phyloP scores from a whole-genome alignment of 148 eudicot genomes.

The Hydrangea macrophylla region DNA sequence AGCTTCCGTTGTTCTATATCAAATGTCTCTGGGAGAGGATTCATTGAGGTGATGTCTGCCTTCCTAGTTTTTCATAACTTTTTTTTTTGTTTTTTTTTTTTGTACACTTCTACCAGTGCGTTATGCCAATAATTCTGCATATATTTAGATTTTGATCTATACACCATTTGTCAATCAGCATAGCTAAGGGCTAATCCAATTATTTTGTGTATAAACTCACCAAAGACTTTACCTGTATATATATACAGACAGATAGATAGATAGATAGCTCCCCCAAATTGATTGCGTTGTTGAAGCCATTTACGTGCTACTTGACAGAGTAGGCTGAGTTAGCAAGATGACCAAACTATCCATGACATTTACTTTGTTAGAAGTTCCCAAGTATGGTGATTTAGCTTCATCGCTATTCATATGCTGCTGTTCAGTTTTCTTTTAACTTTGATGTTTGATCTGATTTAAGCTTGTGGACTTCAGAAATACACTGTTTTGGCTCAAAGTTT shows the following conservation, averaged over 20 bases:
- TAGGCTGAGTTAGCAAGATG: not conserved
- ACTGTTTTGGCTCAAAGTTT: not conserved
- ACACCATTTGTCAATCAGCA: not conserved
- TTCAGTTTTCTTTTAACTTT: not conserved
- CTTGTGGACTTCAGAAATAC: not conserved
- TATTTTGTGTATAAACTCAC: not conserved
- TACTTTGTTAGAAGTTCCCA: not conserved
- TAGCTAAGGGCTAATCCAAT: not conserved
- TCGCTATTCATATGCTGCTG: not conserved
- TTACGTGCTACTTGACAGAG: not conserved
- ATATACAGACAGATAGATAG: not conserved
- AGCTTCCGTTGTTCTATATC: slow-evolving; percentile 67
- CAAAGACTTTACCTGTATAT: no score
- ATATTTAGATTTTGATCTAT: not conserved
- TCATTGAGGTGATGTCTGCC: slow-evolving; percentile 64
- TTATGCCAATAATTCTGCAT: not conserved
- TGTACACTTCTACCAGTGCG: not conserved
- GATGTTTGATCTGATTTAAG: no score
- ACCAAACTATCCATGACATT: not conserved
- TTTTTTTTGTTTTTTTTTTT: not conserved
- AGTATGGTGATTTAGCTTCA: not conserved
- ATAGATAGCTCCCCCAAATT: not conserved
- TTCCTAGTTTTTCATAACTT: not conserved
- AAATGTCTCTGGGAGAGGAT: slow-evolving; percentile 77
- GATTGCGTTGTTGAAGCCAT: not conserved